A percentile compares a stretch with the other conserved stretches of the same genome.
Conservation (phyloP, 257 asterid species). For the Solanum bukasovii region DNA sequence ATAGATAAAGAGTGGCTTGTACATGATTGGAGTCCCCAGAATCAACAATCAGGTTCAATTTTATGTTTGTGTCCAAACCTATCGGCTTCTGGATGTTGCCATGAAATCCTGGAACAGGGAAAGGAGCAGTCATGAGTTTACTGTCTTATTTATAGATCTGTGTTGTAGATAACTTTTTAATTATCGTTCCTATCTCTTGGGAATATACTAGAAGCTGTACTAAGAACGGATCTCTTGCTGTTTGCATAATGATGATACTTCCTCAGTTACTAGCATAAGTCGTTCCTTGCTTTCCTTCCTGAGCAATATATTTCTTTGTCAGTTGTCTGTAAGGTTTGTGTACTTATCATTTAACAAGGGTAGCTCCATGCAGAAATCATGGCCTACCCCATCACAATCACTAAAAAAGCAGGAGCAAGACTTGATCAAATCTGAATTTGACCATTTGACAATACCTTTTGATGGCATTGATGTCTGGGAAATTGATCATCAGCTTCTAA, state of each 20-base stretch:
- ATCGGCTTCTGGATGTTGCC: not conserved
- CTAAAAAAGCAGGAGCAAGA: constrained; percentile 9
- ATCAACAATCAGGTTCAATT: not conserved
- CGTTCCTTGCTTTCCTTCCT: not conserved
- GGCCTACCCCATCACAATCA: constrained; percentile 8
- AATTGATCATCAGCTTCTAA: constrained; percentile 29
- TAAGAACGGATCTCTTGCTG: not conserved
- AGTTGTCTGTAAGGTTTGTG: not conserved
- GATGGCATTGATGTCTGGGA: constrained; percentile 51
- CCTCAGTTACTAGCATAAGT: not conserved
- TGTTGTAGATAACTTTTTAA: not conserved
- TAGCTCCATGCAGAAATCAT: constrained; percentile 17
- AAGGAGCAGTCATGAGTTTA: not conserved
- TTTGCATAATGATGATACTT: not conserved
- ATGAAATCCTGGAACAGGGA: not conserved
- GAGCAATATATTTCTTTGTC: not conserved
- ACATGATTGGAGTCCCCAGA: not conserved
- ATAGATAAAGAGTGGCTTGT: not conserved
- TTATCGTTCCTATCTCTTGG: not conserved
- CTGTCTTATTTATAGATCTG: not conserved
- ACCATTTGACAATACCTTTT: constrained; percentile 32
- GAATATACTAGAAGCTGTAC: not conserved
- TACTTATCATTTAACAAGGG: not conserved
- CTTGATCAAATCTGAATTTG: constrained; percentile 25
- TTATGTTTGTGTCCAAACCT: not conserved